Percentiles rank a stretch among this genome's conserved stretches.
Conservation (phyloP, 1,284 basidiomycete genomes). For the Leccinum subrobustum region DNA sequence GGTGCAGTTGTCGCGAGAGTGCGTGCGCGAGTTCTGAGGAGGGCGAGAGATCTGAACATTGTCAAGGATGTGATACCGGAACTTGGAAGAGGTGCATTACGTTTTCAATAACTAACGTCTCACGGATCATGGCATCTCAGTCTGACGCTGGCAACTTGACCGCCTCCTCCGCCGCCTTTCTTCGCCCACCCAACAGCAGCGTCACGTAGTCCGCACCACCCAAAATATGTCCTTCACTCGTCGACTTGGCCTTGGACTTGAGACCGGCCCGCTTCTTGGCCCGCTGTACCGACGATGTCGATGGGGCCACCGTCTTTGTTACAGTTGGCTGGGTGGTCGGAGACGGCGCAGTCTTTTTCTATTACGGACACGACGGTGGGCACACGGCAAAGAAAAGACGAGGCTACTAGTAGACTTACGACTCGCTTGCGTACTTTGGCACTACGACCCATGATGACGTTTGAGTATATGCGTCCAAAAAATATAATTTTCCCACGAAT, state of each 20-base stretch:
- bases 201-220: slow-evolving; percentile 77
- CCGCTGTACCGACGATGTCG: slow-evolving; percentile 16
- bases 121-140: not conserved
- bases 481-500: slow-evolving; percentile 31
- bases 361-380: not conserved
- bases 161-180: slow-evolving; percentile 62
- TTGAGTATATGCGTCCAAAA: not conserved
- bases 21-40: slow-evolving; percentile 10
- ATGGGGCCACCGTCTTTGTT: not conserved
- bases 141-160: slow-evolving; percentile 47
- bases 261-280: slow-evolving; percentile 47
- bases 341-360: slow-evolving; percentile 31
- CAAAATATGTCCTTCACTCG: slow-evolving; percentile 47
- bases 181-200: slow-evolving; percentile 66
- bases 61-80: slow-evolving; percentile 17
- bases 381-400: not conserved
- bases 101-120: not conserved
- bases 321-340: not conserved
- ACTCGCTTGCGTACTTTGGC: slow-evolving; percentile 44
- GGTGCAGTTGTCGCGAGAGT: slow-evolving; percentile 26
- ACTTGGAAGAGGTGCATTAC: slow-evolving; percentile 12
- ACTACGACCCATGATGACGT: slow-evolving; percentile 37
- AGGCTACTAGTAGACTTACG: slow-evolving; percentile 25
- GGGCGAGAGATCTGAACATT: slow-evolving; percentile 15
- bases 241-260: slow-evolving; percentile 36